These are phyloP conservation scores for Mycosarcoma maydis DNA, from an alignment of 1,284 basidiomycete species.

Conservation along the genomic window DNA sequence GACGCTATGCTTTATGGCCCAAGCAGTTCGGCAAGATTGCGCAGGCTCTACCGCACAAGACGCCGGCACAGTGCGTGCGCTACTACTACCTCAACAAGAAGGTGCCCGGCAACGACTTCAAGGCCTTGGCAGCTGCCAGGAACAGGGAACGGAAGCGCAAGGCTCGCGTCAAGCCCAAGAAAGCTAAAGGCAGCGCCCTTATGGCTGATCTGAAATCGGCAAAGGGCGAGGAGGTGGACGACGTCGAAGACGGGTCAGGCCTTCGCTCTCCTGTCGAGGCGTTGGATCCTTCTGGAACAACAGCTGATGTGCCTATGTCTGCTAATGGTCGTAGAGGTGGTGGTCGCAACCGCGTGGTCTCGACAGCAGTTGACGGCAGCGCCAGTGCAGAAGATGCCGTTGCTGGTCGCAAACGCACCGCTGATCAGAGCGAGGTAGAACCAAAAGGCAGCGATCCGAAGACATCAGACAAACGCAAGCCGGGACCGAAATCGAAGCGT, in stretches of 20 bases:
- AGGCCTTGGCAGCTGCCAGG: constrained; percentile 58
- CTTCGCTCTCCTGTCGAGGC: constrained; percentile 34
- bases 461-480: constrained; percentile 26
- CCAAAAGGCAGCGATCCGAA: constrained; percentile 6
- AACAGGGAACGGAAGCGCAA: constrained; percentile 64
- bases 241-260: constrained; percentile 47
- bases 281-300: constrained; percentile 13
- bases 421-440: constrained; percentile 18
- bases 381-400: constrained; percentile 6
- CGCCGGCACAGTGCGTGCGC: constrained; percentile 85
- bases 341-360: constrained; percentile 16
- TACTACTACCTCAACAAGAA: constrained; percentile 98
- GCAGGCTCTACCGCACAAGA: constrained; percentile 82
- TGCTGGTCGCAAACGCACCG: constrained; percentile 28
- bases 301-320: constrained; percentile 4
- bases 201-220: constrained; percentile 64
- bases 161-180: constrained; percentile 63
- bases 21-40: constrained; percentile 94
- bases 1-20: constrained; percentile 83
- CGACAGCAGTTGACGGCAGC: constrained; percentile 4
- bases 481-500: constrained; percentile 40
- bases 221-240: constrained; percentile 64
- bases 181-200: constrained; percentile 66
- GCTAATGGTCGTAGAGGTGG: constrained; percentile 27
- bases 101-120: constrained; percentile 61